Evolutionary conservation across 2,329 filamentous ascomycete species (phyloP).

Genomic region (Penicillium paneum): DNA sequence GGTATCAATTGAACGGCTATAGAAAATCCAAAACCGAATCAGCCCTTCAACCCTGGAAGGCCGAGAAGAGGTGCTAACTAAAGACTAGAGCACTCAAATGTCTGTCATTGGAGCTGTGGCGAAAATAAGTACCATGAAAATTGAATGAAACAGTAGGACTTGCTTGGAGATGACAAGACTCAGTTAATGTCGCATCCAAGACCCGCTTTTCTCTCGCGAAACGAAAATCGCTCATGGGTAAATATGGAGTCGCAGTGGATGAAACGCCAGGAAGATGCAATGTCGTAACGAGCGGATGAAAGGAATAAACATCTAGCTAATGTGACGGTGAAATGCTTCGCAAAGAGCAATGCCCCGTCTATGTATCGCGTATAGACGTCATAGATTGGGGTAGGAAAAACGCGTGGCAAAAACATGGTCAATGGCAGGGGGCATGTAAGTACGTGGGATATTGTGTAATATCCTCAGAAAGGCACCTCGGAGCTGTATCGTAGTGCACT

Average conservation of each 20-base stretch:
- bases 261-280: conserved; percentile 20
- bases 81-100: not conserved
- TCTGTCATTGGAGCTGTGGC: not conserved
- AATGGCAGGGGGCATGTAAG: not conserved
- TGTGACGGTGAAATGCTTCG: not conserved
- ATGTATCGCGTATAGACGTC: conserved; percentile 7
- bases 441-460: not conserved
- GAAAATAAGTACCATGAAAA: not conserved
- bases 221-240: conserved; percentile 3
- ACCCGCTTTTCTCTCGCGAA: not conserved
- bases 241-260: not conserved
- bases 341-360: not conserved
- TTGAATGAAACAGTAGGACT: not conserved
- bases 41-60: no score
- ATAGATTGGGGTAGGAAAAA: not conserved
- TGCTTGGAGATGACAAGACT: not conserved
- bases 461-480: conserved; percentile 30
- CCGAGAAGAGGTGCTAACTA: not conserved
- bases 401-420: not conserved
- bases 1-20: not conserved
- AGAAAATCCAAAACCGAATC: not conserved
- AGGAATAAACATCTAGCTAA: not conserved
- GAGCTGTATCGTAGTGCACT: conserved; percentile 42
- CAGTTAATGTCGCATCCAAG: not conserved
- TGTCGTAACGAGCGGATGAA: conserved; percentile 7